Base-by-base conservation (phyloP, 2,329 filamentous ascomycete genomes). In the Colletotrichum noveboracense region DNA sequence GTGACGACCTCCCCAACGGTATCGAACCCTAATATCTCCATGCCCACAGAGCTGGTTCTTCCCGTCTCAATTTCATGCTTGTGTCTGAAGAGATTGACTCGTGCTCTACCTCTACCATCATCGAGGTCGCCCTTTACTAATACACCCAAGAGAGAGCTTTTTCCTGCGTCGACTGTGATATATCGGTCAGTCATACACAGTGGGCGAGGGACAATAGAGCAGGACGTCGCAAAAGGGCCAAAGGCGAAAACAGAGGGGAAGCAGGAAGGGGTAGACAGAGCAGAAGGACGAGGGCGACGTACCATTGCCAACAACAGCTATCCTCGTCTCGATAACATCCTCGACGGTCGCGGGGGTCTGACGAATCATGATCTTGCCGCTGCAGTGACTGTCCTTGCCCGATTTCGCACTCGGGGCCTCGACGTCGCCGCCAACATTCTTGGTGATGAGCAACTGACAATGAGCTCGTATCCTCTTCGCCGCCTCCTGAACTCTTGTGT, bases 21-120 rank as follows among this genome's bases (percentile, higher is more conserved):
- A 84, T 98, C 96, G 80, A 98, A 99, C 3, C 97, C 97, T 94
- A 98, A 96, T 77, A 98, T 98, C 84, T 99, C 97, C 96, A 98
- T 97, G 56, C 97, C 96, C 1, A 99, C 97, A 0, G 96, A 98
- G 82, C 95, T 98, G 12, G 97, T 99, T 78, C 97, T 91, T 2
- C 97, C 97, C 62, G 95, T 97, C 85, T 99, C 97, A 55, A 98
- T 94, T 86, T 99, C 97, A 82, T 99, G 97, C 85, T 99, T 98
- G 85, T 99, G 97, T 18, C 97, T 92, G 86, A 99, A 99, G 14
- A 99, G 92, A 78, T 98, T 98, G 67, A 99, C 95, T 77, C 97
- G 94, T 61, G 97, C 96, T 84, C 95, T 96, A 14, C 97, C 97
- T 82, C 97, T 91, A 18, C 97, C 97, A 85, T 99, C 97, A 80